Base-by-base conservation (phyloP, 768 basidiomycete genomes). In the Lepiota venenata region DNA sequence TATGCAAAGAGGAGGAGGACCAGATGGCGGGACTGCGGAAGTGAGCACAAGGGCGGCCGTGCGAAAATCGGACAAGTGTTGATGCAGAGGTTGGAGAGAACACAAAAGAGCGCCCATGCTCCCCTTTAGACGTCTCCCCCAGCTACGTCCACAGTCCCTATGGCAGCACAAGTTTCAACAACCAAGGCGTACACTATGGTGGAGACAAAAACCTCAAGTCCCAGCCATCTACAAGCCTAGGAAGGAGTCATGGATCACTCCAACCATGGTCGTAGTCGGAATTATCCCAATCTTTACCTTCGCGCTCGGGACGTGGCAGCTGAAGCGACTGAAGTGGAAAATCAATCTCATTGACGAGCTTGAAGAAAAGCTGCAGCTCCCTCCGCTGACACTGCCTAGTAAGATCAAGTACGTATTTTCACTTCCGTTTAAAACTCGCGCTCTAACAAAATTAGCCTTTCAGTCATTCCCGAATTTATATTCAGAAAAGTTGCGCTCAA, bases 301-400 rank as follows among this genome's bases (percentile, higher is more conserved):
- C 60, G 88, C 79, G 14, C 74, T 99, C 57, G 96, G 97, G 15
- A 82, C 84, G 16, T 98, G 96, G 96, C 97, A 99, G 71, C 74
- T 99, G 29, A 82, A 91, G 61, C 83, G 97, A 45, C 79, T 98
- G 27, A 82, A 91, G 67, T 99, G 97, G 97, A 99, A 99, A 71
- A 75, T 96, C 42, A 82, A 83, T 49, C 77, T 99, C 47, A 98
- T 98, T 58, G 91, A 97, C 60, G 91, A 98, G 63, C 77, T 98
- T 35, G 89, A 97, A 66, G 85, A 91, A 69, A 96, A 97, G 70
- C 72, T 98, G 35, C 79, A 87, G 58, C 76, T 88, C 14, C 83
- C 81, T 29, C 88, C 96, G 0, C 80, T 99, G 52, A 63, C 74
- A 21, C 73, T 99, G 25, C 97, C 97, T 1, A 79, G 77, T 43